Evolutionary conservation across 495 filamentous ascomycete genomes (phyloP), one percentile per base, ranked within the genome.

Genomic region (Aspergillus baeticus): DNA sequence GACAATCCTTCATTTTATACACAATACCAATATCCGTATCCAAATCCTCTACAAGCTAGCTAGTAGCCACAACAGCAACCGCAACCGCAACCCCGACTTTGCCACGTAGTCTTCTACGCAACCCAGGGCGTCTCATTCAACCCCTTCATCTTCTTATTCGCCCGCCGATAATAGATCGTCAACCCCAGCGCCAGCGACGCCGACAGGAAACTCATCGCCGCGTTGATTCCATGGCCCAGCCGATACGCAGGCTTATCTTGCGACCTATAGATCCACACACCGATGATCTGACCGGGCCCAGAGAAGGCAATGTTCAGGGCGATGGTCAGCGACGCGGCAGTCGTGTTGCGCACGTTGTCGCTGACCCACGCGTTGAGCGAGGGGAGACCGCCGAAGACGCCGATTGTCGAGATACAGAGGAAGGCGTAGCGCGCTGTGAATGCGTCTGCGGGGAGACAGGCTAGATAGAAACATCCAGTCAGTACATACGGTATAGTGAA

Each of bases 311-410:
- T 80, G 54, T 88, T 89, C 36, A 90, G 60, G 0, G 85, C 87
- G 31, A 89, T 86, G 0, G 84, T 86, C 2, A 89, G 73, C 0
- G 85, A 85, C 0, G 80, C 78, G 0, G 84, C 76, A 0, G 78
- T 82, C 0, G 86, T 89, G 49, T 75, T 78, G 66, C 78, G 75
- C 11, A 88, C 67, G 56, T 90, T 90, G 14, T 81, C 83, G 1
- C 84, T 84, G 1, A 90, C 74, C 84, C 84, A 88, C 20, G 86
- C 86, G 0, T 88, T 75, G n/a, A 89, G 66, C 0, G 86, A 85
- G 0, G 86, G 84, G 39, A 87, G 81, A 48, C 76, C 78, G 17
- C 71, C 68, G 57, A 81, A 81, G 2, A 76, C 60, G 2, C 87
- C 85, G 7, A 77, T 78, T 2, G 82, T 74, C 3, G 85, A 84